Conservation (phyloP, 768 basidiomycete genomes). For the Agaricus blazei region DNA sequence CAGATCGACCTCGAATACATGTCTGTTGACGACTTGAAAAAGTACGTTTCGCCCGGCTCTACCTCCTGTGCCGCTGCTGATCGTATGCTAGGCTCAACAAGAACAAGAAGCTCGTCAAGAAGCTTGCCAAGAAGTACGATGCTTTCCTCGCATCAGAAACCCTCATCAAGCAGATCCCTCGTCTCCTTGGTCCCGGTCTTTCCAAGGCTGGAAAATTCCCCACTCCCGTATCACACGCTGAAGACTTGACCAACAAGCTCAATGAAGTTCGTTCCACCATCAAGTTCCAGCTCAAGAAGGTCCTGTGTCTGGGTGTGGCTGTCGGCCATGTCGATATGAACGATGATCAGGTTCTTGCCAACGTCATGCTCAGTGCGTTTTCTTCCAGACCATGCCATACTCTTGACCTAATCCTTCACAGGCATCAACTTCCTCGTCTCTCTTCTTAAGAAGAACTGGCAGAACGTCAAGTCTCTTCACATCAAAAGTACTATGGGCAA, state of each 20-base stretch:
- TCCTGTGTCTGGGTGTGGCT: slow-evolving; percentile 97
- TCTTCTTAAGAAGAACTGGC: slow-evolving; percentile 99
- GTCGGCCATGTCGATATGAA: slow-evolving; percentile 97
- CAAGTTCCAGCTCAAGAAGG: slow-evolving; percentile 99
- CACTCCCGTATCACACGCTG: slow-evolving; percentile 88
- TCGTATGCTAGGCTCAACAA: slow-evolving; percentile 76
- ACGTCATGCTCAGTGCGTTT: slow-evolving; percentile 91
- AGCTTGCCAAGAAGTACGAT: slow-evolving; percentile 99
- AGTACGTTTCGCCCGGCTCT: slow-evolving; percentile 44
- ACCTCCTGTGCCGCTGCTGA: not conserved
- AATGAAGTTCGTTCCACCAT: slow-evolving; percentile 97
- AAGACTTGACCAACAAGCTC: slow-evolving; percentile 88
- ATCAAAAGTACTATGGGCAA: slow-evolving; percentile 99
- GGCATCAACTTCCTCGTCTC: slow-evolving; percentile 99
- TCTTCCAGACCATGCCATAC: not conserved
- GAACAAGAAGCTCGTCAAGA: slow-evolving; percentile 99
- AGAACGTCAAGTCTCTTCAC: slow-evolving; percentile 98
- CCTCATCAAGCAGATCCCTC: slow-evolving; percentile 99
- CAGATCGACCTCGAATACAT: slow-evolving; percentile 98
- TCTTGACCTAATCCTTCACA: slow-evolving; percentile 21
- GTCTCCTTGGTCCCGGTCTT: slow-evolving; percentile 98
- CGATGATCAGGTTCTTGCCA: slow-evolving; percentile 93
- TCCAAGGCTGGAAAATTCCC: slow-evolving; percentile 99
- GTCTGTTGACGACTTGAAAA: slow-evolving; percentile 99
- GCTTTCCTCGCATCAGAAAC: slow-evolving; percentile 97